Evolutionary conservation across 176 grass and related monocot genomes (phyloP), one percentile per base, ranked within the genome.

Genomic region (Bonia amplexicaulis): DNA sequence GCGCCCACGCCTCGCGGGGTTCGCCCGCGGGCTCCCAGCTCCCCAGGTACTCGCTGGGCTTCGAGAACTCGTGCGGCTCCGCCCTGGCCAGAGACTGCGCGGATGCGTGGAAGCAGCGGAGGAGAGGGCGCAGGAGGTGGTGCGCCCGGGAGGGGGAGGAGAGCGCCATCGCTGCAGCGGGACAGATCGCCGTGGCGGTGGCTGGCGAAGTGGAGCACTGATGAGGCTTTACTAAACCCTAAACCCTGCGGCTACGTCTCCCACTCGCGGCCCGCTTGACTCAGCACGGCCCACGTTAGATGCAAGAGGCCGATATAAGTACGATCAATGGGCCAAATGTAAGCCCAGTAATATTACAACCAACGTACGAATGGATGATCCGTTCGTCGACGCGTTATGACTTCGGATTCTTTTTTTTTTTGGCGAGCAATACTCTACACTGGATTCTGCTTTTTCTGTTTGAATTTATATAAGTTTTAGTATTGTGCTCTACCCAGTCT

Each of bases 21-120:
- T 98, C 93, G 9, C 39, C 85, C 42, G 81, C 47, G 26, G 87
- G 80, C 7, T 65, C 78, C 96, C 96, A 98, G 79, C 91, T 98
- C 26, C 96, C 93, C 39, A 95, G 76, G 58, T 92, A 90, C 3
- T 63, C 78, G 73, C 87, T 95, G 5, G 96, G 89, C 40, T 84
- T 40, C 14, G 80, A 86, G 75, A 91, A 85, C 19, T 91, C 85
- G 77, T 92, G 90, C 9, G 85, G 93, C 27, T 86, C 81, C 31
- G 45, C 60, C 12, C 81, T 82, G 35, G 78, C 48, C 16, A 86
- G 67, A 6, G 67, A 10, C 80, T 23, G 74, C 31, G 79, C 66
- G 23, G 67, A 83, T 58, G 87, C 82, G 87, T 76, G 86, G 71
- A 78, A 66, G 53, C 86, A 37, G 37, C 80, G 64, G 77, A 76